Percentiles rank a stretch among this genome's conserved stretches.
These are phyloP conservation scores for Penicillium chermesinum DNA, from an alignment of 495 filamentous ascomycete species.

Conservation along the genomic window DNA sequence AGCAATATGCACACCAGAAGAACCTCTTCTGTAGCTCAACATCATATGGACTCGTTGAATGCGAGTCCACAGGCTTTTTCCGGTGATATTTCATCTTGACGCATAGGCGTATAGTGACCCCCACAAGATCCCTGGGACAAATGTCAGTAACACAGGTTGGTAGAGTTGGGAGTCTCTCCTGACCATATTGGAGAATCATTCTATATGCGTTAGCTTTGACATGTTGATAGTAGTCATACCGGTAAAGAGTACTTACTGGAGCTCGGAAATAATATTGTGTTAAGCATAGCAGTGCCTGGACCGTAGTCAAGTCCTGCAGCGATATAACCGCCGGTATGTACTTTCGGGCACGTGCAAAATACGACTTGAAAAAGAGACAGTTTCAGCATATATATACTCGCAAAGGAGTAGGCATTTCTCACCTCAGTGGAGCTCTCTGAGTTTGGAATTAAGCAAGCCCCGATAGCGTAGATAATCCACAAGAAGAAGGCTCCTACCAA, in stretches of 20 bases:
- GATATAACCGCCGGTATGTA: conserved; percentile 7
- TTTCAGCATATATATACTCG: neutral
- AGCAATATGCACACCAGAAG: conserved; percentile 16
- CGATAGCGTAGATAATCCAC: conserved; percentile 14
- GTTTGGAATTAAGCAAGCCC: conserved; percentile 9
- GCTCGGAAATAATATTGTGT: conserved; percentile 12
- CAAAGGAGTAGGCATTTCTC: neutral
- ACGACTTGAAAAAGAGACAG: neutral
- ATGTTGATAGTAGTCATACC: too few species aligned
- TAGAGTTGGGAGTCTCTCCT: too few species aligned
- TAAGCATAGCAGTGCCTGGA: conserved; percentile 10
- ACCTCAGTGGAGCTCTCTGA: conserved; percentile 7
- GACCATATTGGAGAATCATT: neutral
- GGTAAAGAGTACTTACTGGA: neutral
- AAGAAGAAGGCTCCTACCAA: conserved; percentile 8
- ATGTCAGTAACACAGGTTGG: too few species aligned
- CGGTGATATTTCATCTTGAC: neutral
- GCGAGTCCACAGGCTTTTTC: neutral
- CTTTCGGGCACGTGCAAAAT: conserved; percentile 8
- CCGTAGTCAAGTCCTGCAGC: conserved; percentile 6
- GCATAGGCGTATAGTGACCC: neutral
- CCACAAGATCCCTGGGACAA: neutral
- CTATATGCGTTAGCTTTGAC: neutral
- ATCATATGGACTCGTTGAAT: conserved; percentile 1
- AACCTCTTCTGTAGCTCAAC: conserved; percentile 11